phyloP scores from a whole-genome alignment of 345 rosid genomes.

The Trapa incisa region DNA sequence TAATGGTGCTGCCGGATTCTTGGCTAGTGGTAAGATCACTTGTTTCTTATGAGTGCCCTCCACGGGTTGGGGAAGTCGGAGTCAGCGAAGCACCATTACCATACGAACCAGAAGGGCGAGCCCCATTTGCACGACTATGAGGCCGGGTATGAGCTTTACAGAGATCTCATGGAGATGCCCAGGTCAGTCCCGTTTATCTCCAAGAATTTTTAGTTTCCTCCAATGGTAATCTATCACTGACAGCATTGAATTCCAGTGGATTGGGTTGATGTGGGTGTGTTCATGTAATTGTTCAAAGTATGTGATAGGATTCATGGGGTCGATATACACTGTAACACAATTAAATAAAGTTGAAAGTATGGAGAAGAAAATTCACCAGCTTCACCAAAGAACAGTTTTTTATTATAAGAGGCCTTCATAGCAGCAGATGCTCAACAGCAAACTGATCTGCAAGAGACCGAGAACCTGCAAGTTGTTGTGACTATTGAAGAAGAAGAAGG shows the following conservation, averaged over 20 bases:
- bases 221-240: conserved; percentile 50
- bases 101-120: conserved; percentile 81
- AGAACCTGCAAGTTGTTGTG: conserved; percentile 80
- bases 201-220: conserved; percentile 48
- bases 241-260: not conserved
- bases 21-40: conserved; percentile 8
- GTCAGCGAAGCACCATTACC: conserved; percentile 69
- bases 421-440: conserved; percentile 55
- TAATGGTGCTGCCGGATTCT: conserved; percentile 33
- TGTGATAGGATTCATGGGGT: not conserved
- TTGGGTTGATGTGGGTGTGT: not conserved
- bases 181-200: conserved; percentile 61
- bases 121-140: conserved; percentile 67
- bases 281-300: not conserved
- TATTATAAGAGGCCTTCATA: conserved; percentile 5
- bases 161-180: conserved; percentile 42
- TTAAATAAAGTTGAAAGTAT: no score
- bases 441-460: conserved; percentile 23
- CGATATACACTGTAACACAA: no score
- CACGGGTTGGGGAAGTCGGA: conserved; percentile 65
- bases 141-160: conserved; percentile 66
- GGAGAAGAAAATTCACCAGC: conserved; percentile 55
- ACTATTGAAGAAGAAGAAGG: conserved; percentile 43
- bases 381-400: conserved; percentile 23
- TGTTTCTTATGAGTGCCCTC: no score